Evolutionary conservation across 73 alveolate genomes (phyloP), one percentile per base, ranked within the genome.

Genomic region (Paraurostyla sp.): DNA sequence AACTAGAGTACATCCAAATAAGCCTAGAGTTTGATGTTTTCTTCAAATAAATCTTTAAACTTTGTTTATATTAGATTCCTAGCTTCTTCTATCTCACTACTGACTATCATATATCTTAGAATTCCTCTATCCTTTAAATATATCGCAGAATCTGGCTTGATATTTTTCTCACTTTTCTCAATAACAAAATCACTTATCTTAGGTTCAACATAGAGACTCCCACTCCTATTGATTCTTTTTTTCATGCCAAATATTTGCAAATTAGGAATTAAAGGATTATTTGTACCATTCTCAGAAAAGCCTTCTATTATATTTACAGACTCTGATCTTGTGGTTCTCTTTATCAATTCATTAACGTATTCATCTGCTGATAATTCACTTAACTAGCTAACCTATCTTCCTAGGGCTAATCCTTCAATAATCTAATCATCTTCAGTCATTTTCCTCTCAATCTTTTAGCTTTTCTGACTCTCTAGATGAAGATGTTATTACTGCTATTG

Each of bases 51-150:
- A 3, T 38, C 43, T 29, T 32, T 33, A n/a, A 78, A 78, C 30
- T 56, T 78, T 2, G 27, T 43, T 60, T 27, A 3, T 0, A 52
- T 32, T 15, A 78, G 46, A 43, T 15, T 33, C 30, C 49, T 40
- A 7, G 87, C 71, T 29, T 50, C n/a, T n/a, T 27, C 51, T 25
- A 75, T 46, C 3, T 75, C 71, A 3, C 71, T 49, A 23, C 71
- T 46, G 1, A 29, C 13, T 13, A 75, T 3, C 87, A 75, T 43
- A 46, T 75, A 46, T 40, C 71, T 75, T 18, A 75, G 56, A 20
- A 52, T 23, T 48, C 71, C 87, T 75, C 87, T 75, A 9, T 75
- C 87, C 30, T 75, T 75, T 1, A 75, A 36, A 33, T 75, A 75
- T 11, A 75, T 2, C 7, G 68, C 52, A 1, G 54, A 29, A 29